A percentile compares a stretch with the other conserved stretches of the same genome.
Conservation (phyloP, 305 asterid genomes). For the Solanum hybrid region DNA sequence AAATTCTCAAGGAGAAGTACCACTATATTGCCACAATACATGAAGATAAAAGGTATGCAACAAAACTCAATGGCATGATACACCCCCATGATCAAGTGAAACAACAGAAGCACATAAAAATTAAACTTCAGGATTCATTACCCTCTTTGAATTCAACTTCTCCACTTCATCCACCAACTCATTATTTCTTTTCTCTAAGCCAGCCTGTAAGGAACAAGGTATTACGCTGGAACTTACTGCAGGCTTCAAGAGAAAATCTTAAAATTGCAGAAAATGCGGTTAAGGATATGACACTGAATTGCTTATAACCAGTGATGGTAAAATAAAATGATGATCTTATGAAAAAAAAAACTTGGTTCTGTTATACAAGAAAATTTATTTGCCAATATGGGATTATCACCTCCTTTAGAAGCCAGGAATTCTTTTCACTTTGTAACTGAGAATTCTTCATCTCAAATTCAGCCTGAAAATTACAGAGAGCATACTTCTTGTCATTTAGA, state of each 20-base stretch:
- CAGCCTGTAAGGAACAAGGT: conserved; percentile 29
- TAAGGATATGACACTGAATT: background rate
- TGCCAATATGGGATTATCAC: conserved; percentile 2
- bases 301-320: conserved; percentile 1
- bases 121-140: conserved; percentile 13
- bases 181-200: conserved; percentile 31
- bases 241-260: background rate
- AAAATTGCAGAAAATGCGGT: background rate
- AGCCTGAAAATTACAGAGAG: conserved; percentile 7
- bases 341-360: background rate
- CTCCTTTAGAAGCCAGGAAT: conserved; percentile 21
- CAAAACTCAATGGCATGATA: background rate
- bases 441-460: conserved; percentile 9
- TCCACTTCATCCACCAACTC: conserved; percentile 41
- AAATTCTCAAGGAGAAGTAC: background rate
- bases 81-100: background rate
- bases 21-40: background rate
- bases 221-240: background rate
- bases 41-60: background rate
- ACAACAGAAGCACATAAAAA: background rate
- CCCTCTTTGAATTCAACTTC: conserved; percentile 35
- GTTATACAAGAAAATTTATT: background rate
- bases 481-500: background rate
- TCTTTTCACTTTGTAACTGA: conserved; percentile 15
- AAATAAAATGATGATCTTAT: background rate